Base-by-base conservation (phyloP, 768 basidiomycete species). In the Lentinula sp. region DNA sequence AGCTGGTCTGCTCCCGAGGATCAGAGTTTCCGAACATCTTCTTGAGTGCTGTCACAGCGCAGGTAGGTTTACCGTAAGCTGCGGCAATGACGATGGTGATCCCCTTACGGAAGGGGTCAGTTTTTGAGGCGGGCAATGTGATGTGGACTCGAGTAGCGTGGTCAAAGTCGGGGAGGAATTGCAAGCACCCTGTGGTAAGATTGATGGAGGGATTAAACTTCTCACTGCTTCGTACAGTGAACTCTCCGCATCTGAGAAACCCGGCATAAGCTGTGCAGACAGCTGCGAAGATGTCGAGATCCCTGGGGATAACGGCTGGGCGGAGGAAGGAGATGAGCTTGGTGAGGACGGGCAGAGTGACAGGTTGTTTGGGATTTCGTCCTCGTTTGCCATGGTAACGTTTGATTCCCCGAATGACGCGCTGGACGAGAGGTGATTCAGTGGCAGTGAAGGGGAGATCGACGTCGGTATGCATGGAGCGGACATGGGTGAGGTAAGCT, bases 101-200 rank as follows among this genome's bases (percentile, higher is more conserved):
- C 6, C 58, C 58, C 23, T 63, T 48, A 34, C 63, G 43, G 34
- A 63, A 45, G 8, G 62, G 58, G 42, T 49, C 48, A 49, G 48
- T 49, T 16, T 49, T 49, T 0, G 5, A 49, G n/a, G 48, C 48
- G 5, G 75, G 72, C 0, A 76, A 64, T 5, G 66, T 65, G 48
- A 74, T 65, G 16, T 37, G 40, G 21, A 49, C 16, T 9, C 28
- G 16, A 1, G 48, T 49, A 9, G 48, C 18, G 16, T 49, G n/a
- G 8, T 49, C 48, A 1, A 49, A 18, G 28, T 18, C 9, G 0
- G 48, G 48, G 48, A 31, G 28, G 48, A 49, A 49, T 16, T 49
- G 10, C n/a, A 49, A 18, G 28, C 18, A 49, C 8, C 18, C n/a
- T 18, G 5, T 9, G 16, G 48, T 49, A 16, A 49, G 48, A 16